Percentiles rank a stretch among this genome's conserved stretches.
Evolutionary conservation across 73 alveolate species (phyloP).

Genomic region (Blepharisma stoltei): DNA sequence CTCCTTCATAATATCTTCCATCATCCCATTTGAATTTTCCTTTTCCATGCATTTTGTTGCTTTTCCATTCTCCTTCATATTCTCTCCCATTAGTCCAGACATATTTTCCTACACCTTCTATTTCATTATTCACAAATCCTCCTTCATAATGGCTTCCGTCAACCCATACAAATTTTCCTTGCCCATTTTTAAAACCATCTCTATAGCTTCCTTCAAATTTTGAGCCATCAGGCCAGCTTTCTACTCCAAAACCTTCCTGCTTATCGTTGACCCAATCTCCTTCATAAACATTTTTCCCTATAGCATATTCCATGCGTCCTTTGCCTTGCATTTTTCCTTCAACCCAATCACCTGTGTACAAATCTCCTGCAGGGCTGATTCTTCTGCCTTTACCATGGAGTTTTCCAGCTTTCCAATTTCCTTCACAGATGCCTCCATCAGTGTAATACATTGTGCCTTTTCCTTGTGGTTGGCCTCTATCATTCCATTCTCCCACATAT

Average conservation of each 20-base stretch:
- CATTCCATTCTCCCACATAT: constrained; percentile 22
- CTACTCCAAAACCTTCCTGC: constrained; percentile 54
- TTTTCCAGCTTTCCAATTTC: neutral
- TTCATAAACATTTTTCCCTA: constrained; percentile 36
- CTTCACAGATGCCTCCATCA: constrained; percentile 29
- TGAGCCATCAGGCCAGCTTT: constrained; percentile 64
- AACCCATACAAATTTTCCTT: constrained; percentile 41
- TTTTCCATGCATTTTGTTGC: constrained; percentile 28
- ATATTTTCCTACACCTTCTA: constrained; percentile 43
- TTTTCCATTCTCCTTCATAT: constrained; percentile 42
- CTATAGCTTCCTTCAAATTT: constrained; percentile 41
- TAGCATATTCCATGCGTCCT: constrained; percentile 35
- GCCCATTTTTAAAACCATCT: constrained; percentile 47
- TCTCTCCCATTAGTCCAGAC: constrained; percentile 41
- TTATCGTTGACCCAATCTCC: constrained; percentile 49
- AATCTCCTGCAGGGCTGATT: constrained; percentile 47
- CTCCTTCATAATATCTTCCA: constrained; percentile 25
- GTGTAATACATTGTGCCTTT: constrained; percentile 23
- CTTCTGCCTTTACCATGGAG: constrained; percentile 37
- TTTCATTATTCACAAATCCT: constrained; percentile 27
- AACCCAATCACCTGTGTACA: constrained; percentile 47
- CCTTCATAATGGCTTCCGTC: constrained; percentile 54
- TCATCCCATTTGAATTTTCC: constrained; percentile 29
- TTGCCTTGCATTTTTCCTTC: constrained; percentile 47
- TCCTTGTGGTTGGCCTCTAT: constrained; percentile 15